Percentiles rank a stretch among this genome's conserved stretches.
These are phyloP conservation scores for Colletotrichum sp. DNA, from an alignment of 2,329 filamentous ascomycete species.

Conservation along the genomic window DNA sequence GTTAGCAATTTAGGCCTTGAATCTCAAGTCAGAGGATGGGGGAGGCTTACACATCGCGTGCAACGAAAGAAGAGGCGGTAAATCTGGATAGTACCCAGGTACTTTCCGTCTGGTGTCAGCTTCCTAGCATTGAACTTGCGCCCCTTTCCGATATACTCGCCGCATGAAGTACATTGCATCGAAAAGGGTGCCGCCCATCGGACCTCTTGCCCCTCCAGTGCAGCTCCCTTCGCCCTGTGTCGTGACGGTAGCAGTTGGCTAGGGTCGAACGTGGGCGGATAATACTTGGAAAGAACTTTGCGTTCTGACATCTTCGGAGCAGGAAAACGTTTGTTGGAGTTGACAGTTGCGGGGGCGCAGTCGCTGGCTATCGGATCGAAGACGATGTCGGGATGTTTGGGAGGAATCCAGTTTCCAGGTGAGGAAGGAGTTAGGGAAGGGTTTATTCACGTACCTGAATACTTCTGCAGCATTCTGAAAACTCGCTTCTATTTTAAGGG, in stretches of 20 bases:
- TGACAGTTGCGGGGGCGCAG: background rate
- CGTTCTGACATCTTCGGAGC: background rate
- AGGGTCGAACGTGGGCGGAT: background rate
- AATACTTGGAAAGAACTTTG: background rate
- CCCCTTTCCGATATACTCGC: background rate
- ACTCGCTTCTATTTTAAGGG: accelerated
- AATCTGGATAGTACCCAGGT: background rate
- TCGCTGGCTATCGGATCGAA: background rate
- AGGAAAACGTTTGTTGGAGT: background rate
- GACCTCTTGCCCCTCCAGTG: accelerated
- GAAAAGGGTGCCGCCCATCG: background rate
- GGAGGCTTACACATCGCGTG: background rate
- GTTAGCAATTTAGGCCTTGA: background rate
- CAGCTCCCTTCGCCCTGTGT: background rate
- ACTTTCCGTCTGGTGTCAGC: accelerated
- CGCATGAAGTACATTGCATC: background rate
- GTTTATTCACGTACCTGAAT: background rate
- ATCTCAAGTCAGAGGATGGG: background rate
- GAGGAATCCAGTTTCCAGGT: background rate
- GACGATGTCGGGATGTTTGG: background rate
- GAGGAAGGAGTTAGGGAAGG: background rate
- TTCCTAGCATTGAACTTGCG: background rate
- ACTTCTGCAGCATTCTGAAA: background rate
- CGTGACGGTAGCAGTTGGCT: background rate
- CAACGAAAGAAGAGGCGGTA: background rate